Conservation (phyloP, 371 early-diverging fungal genomes). For the Funneliformis caledonium region DNA sequence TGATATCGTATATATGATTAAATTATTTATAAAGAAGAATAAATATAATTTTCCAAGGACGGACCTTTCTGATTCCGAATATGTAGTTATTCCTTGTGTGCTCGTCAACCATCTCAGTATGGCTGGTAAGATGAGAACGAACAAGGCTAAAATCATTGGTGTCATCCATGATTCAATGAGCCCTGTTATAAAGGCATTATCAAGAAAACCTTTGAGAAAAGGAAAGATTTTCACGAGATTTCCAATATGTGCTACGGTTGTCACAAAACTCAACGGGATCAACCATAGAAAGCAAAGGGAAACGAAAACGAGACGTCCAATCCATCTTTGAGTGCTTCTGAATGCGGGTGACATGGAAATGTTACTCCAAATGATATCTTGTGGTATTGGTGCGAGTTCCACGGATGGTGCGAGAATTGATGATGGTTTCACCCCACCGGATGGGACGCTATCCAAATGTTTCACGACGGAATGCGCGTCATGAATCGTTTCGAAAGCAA, state of each 20-base stretch:
- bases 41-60: constrained; percentile 18
- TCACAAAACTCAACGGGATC: constrained; percentile 7
- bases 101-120: not conserved
- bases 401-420: not conserved
- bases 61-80: not conserved
- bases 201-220: not conserved
- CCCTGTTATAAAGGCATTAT: not conserved
- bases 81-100: constrained; percentile 18
- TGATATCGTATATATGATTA: constrained; percentile 18
- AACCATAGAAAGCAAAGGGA: constrained; percentile 25
- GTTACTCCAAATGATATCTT: constrained; percentile 37
- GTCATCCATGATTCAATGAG: constrained; percentile 21
- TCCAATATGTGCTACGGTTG: not conserved
- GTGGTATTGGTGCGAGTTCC: constrained; percentile 21
- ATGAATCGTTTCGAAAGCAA: constrained; percentile 65
- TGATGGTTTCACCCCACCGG: not conserved
- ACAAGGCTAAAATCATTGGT: constrained; percentile 12
- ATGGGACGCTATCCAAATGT: not conserved
- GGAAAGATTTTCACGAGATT: not conserved
- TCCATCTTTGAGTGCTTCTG: not conserved
- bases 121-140: constrained; percentile 16
- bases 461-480: constrained; percentile 60
- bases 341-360: not conserved
- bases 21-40: constrained; percentile 33
- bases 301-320: not conserved